Evolutionary conservation across 2,329 filamentous ascomycete species (phyloP), one percentile per base, ranked within the genome.

Genomic region (Drechslera avenae): DNA sequence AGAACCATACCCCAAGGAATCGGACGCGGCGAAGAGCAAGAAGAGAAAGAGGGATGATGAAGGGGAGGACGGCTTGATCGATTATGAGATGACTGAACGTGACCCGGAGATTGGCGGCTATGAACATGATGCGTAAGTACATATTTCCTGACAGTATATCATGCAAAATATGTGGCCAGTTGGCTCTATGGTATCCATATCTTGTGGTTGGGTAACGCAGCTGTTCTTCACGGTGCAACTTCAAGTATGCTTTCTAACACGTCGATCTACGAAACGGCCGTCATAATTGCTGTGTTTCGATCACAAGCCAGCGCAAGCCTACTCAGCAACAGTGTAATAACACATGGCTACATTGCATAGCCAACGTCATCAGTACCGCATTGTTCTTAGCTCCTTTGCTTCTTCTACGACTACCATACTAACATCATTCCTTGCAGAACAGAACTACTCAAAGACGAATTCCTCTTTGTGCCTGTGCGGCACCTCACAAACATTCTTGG

Each of bases 361-460:
- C 16, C 26, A 33, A 12, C 14, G n/a, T 21, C 30, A n/a, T n/a
- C n/a, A 23, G 3, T 26, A 28, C 30, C 12, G 30, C 13, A 17
- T 14, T 21, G 19, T 45, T 19, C 16, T 23, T 8, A 7, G 13
- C 16, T 19, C 41, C 26, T 28, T 28, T 1, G 7, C 10, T 28
- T 28, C 4, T 9, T 28, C 7, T 16, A 43, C 16, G n/a, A 39
- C 13, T 34, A 17, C 31, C 14, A 47, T 39, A 33, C 57, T 64
- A 35, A 66, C 52, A 34, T 34, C 6, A 16, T 12, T 53, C 8
- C 18, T 5, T 41, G 9, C 41, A 74, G 71, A n/a, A 6, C 52
- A 33, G 59, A 64, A 5, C 35, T 73, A n/a, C 66, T 79, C 10
- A 76, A 76, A 55, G 72, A 76, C 43, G 75, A 78, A 35, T 78